Evolutionary conservation across 495 filamentous ascomycete species (phyloP).

Genomic region (Acidomyces sp.): DNA sequence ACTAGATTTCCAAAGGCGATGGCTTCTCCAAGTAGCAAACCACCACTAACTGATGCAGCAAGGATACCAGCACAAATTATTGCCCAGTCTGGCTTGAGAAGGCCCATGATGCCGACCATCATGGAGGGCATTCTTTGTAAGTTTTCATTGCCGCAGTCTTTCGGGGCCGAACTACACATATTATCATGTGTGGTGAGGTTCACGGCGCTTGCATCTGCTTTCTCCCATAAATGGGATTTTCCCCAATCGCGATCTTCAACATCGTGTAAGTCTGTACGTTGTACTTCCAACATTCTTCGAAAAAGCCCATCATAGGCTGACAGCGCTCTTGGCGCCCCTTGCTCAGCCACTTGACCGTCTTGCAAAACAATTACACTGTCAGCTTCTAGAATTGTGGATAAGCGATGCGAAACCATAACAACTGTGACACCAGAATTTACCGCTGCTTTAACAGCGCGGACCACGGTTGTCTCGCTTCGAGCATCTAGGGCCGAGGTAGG

Average conservation of each 20-base stretch:
- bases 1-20: slow-evolving; percentile 42
- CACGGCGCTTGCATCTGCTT: too few species aligned
- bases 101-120: background rate
- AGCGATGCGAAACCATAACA: slow-evolving; percentile 87
- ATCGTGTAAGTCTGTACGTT: background rate
- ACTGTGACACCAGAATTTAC: slow-evolving; percentile 78
- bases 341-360: slow-evolving; percentile 79
- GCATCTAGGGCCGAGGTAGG: slow-evolving; percentile 64
- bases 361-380: slow-evolving; percentile 80
- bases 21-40: slow-evolving; percentile 34
- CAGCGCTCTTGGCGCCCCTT: slow-evolving; percentile 41
- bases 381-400: slow-evolving; percentile 87
- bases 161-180: too few species aligned
- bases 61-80: slow-evolving; percentile 14
- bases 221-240: too few species aligned
- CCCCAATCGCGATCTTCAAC: background rate
- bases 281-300: slow-evolving; percentile 25
- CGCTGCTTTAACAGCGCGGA: slow-evolving; percentile 68
- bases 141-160: too few species aligned
- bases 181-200: too few species aligned
- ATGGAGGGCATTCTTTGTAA: too few species aligned
- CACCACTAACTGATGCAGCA: slow-evolving; percentile 32
- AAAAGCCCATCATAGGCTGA: slow-evolving; percentile 8
- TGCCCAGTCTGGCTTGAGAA: slow-evolving; percentile 10
- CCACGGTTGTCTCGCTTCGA: slow-evolving; percentile 87